Base-by-base conservation (phyloP, 768 basidiomycete genomes). In the Podaxis pistillaris region DNA sequence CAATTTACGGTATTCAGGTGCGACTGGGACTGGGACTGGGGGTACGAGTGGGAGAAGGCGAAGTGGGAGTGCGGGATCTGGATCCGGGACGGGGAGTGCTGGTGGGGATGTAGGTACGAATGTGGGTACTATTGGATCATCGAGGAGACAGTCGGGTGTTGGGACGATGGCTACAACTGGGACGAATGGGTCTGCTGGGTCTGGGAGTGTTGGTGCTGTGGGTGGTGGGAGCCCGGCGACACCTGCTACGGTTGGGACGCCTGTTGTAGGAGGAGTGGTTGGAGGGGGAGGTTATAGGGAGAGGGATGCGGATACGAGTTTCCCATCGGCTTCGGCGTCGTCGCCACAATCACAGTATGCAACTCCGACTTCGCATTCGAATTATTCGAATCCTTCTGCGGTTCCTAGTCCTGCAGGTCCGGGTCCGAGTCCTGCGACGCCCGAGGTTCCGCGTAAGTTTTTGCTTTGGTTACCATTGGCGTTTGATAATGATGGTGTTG, bases 391-490 rank as follows among this genome's bases (percentile, higher is more conserved):
- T 53, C 38, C 37, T 15, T 52, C 59, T 5, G 50, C 26, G 6
- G 4, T 49, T 41, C 49, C 49, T 19, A 50, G 49, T 50, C 36
- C 36, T 40, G 36, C 26, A 28, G 59, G 59, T 37, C 38, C 59
- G 13, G 37, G 41, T 24, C 12, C 36, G 2, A 50, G 54, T 30
- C 61, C 61, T 64, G 77, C 76, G 55, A 73, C 78, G 24, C 76
- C 79, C 19, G 79, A 79, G 36, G 69, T 76, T 37, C 72, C 75
- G 65, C 83, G 85, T 84, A 68, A 73, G 84, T 75, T 26, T 51
- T 53, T 51, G 7, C 64, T 53, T 46, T 64, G 37, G 55, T 63
- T 58, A 60, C 46, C 15, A 46, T 26, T 17, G 13, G 33, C 11
- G 22, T 30, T 44, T 55, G 17, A 62, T 66, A 19, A 61, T 57